Evolutionary conservation across 768 basidiomycete species (phyloP), one percentile per base, ranked within the genome.

Genomic region (Asterophora lycoperdoides): DNA sequence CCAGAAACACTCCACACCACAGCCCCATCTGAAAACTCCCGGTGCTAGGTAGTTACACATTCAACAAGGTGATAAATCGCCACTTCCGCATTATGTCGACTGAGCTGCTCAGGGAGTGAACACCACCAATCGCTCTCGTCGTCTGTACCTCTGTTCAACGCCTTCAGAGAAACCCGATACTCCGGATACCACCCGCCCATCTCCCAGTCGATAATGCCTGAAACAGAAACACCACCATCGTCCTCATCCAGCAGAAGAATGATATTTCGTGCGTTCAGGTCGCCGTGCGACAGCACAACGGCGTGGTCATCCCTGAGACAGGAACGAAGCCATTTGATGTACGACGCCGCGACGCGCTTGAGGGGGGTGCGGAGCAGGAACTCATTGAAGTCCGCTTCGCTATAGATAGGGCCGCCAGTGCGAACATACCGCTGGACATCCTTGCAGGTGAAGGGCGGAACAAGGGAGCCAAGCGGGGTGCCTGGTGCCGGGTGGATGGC

Each of bases 181-280:
- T 63, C 64, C 1, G 67, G 65, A 44, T 56, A 58, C 51, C 56
- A 68, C 8, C 64, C 65, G 7, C 58, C 46, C 19, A 33, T 48
- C 44, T 67, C 65, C 67, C 64, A 69, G 49, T 68, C 68, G 15
- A 69, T 18, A 11, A 69, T 53, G 11, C 49, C 62, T 3, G 54
- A 49, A 37, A 64, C 49, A 2, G 17, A 41, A 13, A 45, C 51
- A 15, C 41, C 52, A 10, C 40, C 35, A 13, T 68, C 57, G 15
- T 44, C 48, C 13, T 40, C 49, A 26, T 45, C 45, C 14, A 28
- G 19, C 8, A n/a, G n/a, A n/a, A 73, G 56, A 14, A 74, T 56
- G 45, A 74, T 57, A 51, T 74, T 74, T 5, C 66, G 60, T 7
- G 69, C 67, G 39, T 68, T 63, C 42, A 73, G 42, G 51, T 73